Conservation (phyloP, 257 asterid species). For the Petunia secreta region DNA sequence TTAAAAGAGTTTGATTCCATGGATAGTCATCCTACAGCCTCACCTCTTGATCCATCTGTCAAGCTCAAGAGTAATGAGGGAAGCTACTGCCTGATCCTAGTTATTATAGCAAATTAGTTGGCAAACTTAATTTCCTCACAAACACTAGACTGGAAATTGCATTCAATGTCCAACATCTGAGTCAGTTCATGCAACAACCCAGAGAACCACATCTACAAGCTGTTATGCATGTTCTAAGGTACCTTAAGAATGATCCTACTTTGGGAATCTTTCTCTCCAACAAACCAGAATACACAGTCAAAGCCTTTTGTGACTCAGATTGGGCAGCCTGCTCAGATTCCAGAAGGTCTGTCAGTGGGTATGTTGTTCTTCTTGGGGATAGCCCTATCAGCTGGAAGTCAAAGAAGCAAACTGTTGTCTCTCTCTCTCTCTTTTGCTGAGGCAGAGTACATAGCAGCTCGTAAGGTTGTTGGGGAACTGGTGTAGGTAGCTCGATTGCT, state of each 20-base stretch:
- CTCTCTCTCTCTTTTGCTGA: not conserved
- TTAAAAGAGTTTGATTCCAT: not conserved
- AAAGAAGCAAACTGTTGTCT: not conserved
- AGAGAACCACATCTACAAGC: too few species aligned
- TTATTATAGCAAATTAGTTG: not conserved
- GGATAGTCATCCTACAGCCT: not conserved
- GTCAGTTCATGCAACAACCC: too few species aligned
- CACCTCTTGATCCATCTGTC: not conserved
- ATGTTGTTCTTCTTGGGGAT: not conserved
- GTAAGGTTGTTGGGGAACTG: not conserved
- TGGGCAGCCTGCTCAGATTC: too few species aligned
- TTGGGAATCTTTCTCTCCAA: too few species aligned
- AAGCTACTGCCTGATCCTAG: not conserved
- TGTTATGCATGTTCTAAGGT: too few species aligned
- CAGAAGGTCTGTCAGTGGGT: too few species aligned
- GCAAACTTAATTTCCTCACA: not conserved
- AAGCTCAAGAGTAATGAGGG: not conserved
- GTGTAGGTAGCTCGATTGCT: not conserved
- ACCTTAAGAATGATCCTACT: too few species aligned
- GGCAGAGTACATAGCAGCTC: not conserved
- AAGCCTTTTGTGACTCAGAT: too few species aligned
- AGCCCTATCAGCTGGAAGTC: not conserved
- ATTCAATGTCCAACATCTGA: too few species aligned
- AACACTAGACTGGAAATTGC: too few species aligned
- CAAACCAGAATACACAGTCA: too few species aligned